phyloP scores from a whole-genome alignment of 805 yeast species.

The Teunomyces panamensis region DNA sequence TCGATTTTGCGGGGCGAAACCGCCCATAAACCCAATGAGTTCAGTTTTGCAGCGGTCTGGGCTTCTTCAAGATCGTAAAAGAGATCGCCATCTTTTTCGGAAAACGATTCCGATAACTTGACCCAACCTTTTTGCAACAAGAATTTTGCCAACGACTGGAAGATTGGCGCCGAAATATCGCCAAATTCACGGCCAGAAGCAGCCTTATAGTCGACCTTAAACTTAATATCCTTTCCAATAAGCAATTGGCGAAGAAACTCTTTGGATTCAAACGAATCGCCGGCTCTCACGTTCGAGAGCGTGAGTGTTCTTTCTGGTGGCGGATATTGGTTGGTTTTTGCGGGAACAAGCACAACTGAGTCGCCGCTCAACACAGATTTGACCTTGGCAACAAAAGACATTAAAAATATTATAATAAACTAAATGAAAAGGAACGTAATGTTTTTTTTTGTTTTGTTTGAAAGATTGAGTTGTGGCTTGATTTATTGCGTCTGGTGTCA shows the following conservation, averaged over 20 bases:
- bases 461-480: too few species aligned
- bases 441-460: too few species aligned
- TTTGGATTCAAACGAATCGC: constrained; percentile 58
- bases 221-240: constrained; percentile 63
- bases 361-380: constrained; percentile 71
- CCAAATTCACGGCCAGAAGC: constrained; percentile 64
- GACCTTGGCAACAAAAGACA: constrained; percentile 52
- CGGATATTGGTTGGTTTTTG: constrained; percentile 38
- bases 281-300: constrained; percentile 61
- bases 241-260: constrained; percentile 60
- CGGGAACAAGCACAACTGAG: constrained; percentile 59
- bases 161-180: constrained; percentile 62
- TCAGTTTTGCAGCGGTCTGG: constrained; percentile 51
- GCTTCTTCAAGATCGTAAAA: constrained; percentile 36
- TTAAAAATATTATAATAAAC: background rate
- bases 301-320: constrained; percentile 59
- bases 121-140: constrained; percentile 58
- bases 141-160: constrained; percentile 56
- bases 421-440: background rate
- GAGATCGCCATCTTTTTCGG: constrained; percentile 39
- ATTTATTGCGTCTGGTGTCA: too few species aligned
- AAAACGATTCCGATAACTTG: constrained; percentile 55
- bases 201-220: constrained; percentile 53
- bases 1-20: constrained; percentile 12
- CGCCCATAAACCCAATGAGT: constrained; percentile 59